Conservation (phyloP, 2,329 filamentous ascomycete species). For the Alternaria alternata region DNA sequence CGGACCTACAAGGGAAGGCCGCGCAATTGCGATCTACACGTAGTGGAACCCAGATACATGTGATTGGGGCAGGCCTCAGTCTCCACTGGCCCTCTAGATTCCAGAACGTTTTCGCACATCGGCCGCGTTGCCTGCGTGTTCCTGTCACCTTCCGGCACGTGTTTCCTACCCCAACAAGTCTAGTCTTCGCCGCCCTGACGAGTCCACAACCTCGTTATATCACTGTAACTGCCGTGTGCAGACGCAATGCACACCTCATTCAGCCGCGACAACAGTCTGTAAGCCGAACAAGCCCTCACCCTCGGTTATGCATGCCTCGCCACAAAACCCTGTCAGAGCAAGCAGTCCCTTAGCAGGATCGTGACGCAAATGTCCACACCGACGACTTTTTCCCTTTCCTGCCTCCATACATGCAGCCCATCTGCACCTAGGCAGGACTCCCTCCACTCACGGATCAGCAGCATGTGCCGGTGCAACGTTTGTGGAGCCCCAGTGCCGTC, state of each 20-base stretch:
- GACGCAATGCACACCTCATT: conserved; percentile 4
- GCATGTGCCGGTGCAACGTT: conserved; percentile 29
- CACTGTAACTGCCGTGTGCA: conserved; percentile 16
- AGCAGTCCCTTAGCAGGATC: conserved; percentile 5
- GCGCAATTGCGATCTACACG: conserved; percentile 43
- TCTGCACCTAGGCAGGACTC: conserved; percentile 26
- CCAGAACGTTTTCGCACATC: conserved; percentile 31
- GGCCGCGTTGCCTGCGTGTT: conserved; percentile 26
- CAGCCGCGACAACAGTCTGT: conserved; percentile 8
- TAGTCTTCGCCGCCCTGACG: conserved; percentile 9
- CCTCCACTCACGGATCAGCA: conserved; percentile 27
- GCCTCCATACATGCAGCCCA: conserved; percentile 20
- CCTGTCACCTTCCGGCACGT: conserved; percentile 15
- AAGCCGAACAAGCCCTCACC: neutral
- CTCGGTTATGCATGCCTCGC: neutral
- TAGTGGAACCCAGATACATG: conserved; percentile 23
- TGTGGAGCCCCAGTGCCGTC: conserved; percentile 30
- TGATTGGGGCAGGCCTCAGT: conserved; percentile 28
- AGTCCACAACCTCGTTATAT: conserved; percentile 1
- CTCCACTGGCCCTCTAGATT: conserved; percentile 25
- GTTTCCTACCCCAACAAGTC: conserved; percentile 29
- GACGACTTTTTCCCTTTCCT: conserved; percentile 11
- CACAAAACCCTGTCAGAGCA: neutral
- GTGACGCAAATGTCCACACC: conserved; percentile 28
- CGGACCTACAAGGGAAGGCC: conserved; percentile 22